Evolutionary conservation across 202 grass and related monocot species (phyloP).

Genomic region (Eragrostis tef): DNA sequence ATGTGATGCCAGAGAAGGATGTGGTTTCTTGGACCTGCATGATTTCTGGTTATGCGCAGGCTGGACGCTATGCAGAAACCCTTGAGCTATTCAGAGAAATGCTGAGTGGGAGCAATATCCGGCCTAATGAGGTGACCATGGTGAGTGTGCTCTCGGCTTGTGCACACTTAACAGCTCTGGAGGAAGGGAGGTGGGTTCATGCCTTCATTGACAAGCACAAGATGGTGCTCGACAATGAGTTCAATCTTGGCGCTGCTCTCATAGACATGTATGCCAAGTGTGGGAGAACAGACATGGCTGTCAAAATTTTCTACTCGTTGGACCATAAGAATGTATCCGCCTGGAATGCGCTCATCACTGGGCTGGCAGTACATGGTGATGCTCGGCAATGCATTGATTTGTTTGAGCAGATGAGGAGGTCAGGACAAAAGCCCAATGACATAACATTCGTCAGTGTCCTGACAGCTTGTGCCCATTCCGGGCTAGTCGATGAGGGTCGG

Average conservation of each 20-base stretch:
- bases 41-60: conserved; percentile 69
- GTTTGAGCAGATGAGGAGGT: conserved; percentile 65
- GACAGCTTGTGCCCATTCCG: conserved; percentile 65
- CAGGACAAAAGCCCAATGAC: conserved; percentile 46
- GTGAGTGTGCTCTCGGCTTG: conserved; percentile 67
- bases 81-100: conserved; percentile 65
- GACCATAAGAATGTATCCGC: conserved; percentile 63
- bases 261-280: conserved; percentile 76
- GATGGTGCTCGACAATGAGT: conserved; percentile 62
- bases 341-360: conserved; percentile 72
- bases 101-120: conserved; percentile 44
- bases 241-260: conserved; percentile 67
- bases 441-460: conserved; percentile 64
- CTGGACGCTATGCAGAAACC: conserved; percentile 44
- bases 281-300: conserved; percentile 51
- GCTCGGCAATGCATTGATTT: conserved; percentile 49
- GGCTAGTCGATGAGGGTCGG: conserved; percentile 56
- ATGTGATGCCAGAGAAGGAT: conserved; percentile 63
- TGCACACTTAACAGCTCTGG: conserved; percentile 53
- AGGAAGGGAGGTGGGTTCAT: conserved; percentile 67
- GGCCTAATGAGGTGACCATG: conserved; percentile 76
- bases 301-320: conserved; percentile 61
- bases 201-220: conserved; percentile 64
- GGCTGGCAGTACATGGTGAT: conserved; percentile 57
- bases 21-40: conserved; percentile 72